These are phyloP conservation scores for Ramularia collo-cygni DNA, from an alignment of 2,329 filamentous ascomycete species.

Conservation along the genomic window DNA sequence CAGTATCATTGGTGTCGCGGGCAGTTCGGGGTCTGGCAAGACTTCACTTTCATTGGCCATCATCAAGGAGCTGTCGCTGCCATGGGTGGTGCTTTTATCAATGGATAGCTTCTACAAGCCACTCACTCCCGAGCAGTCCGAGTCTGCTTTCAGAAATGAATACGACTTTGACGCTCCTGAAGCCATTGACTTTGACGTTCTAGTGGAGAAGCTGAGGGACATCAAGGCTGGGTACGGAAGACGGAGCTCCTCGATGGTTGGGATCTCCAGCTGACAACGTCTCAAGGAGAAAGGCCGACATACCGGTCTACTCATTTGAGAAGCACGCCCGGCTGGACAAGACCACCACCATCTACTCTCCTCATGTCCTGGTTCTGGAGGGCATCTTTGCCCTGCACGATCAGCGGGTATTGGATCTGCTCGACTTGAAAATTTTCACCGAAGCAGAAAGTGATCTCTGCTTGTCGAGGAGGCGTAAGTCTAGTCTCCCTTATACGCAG, in stretches of 20 bases:
- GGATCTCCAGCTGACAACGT: neutral
- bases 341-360: conserved; percentile 88
- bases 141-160: conserved; percentile 77
- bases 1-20: conserved; percentile 92
- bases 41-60: conserved; percentile 91
- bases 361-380: conserved; percentile 89
- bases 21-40: conserved; percentile 91
- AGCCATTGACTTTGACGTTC: conserved; percentile 87
- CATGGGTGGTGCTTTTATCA: conserved; percentile 95
- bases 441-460: conserved; percentile 95
- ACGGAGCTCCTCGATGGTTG: neutral
- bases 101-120: conserved; percentile 99
- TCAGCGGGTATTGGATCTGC: conserved; percentile 69
- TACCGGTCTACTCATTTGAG: conserved; percentile 91
- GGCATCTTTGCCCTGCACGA: conserved; percentile 95
- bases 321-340: conserved; percentile 74
- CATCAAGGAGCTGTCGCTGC: conserved; percentile 79
- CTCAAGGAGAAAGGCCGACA: conserved; percentile 74
- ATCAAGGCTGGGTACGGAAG: conserved; percentile 77
- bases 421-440: conserved; percentile 97
- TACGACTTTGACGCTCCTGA: conserved; percentile 94
- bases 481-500: conserved; percentile 56
- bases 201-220: conserved; percentile 72
- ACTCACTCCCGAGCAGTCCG: conserved; percentile 69
- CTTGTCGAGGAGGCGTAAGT: conserved; percentile 74